A percentile compares a stretch with the other conserved stretches of the same genome.
Evolutionary conservation across 371 early-diverging fungal species (phyloP).

Genomic region (Lichtheimia hyalospora): DNA sequence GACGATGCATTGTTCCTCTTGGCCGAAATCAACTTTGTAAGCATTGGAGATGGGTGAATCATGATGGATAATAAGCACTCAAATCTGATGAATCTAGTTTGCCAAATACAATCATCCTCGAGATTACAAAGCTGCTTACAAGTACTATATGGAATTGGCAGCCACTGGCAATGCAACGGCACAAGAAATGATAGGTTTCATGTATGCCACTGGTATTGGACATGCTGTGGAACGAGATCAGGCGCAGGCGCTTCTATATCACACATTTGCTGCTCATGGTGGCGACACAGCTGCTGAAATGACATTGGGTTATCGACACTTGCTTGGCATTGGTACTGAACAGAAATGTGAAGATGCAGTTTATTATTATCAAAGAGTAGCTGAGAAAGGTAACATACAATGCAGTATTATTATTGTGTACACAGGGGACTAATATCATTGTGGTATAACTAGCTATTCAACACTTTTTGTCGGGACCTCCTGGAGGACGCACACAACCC

Average conservation of each 20-base stretch:
- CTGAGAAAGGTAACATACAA: conserved; percentile 64
- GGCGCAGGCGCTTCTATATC: conserved; percentile 75
- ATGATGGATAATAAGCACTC: neutral
- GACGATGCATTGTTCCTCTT: conserved; percentile 50
- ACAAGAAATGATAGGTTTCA: conserved; percentile 86
- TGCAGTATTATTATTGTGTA: neutral
- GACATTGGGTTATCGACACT: conserved; percentile 84
- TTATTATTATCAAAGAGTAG: conserved; percentile 77
- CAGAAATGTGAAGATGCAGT: conserved; percentile 78
- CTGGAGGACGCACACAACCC: conserved; percentile 78
- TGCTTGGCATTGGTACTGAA: conserved; percentile 80
- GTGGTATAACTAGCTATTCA: conserved; percentile 76
- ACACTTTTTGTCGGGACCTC: conserved; percentile 76
- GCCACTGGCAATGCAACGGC: conserved; percentile 79
- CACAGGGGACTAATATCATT: neutral
- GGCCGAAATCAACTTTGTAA: conserved; percentile 62
- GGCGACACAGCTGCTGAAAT: conserved; percentile 77
- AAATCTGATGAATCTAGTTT: conserved; percentile 25
- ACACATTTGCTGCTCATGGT: conserved; percentile 82
- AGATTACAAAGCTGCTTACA: conserved; percentile 58
- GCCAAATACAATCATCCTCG: conserved; percentile 59
- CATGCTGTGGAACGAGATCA: conserved; percentile 62
- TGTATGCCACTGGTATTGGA: conserved; percentile 90
- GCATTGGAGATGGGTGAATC: conserved; percentile 8
- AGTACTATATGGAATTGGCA: conserved; percentile 60